Percentiles rank a stretch among this genome's conserved stretches.
These are phyloP conservation scores for Haplosporangium gracile DNA, from an alignment of 192 early-diverging fungal genomes.

Conservation along the genomic window DNA sequence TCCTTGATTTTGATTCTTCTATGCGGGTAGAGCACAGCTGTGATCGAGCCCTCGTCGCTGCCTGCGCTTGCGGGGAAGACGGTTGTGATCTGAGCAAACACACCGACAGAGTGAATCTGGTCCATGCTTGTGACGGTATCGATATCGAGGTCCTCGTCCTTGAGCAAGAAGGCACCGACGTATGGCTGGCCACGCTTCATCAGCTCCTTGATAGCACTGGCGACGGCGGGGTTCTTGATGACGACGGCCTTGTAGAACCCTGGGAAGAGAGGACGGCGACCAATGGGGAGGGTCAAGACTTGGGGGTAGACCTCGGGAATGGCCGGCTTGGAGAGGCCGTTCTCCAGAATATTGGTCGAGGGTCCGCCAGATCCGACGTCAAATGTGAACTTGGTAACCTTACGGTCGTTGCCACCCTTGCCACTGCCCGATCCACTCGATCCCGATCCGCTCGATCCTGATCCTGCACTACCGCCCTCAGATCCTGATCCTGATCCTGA, in stretches of 20 bases:
- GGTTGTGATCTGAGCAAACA: conserved; percentile 98
- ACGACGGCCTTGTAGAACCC: conserved; percentile 99
- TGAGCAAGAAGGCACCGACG: conserved; percentile 94
- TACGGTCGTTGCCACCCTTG: conserved; percentile 27
- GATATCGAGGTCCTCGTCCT: conserved; percentile 89
- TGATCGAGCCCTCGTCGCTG: conserved; percentile 83
- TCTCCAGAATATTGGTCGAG: conserved; percentile 70
- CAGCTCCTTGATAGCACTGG: conserved; percentile 91
- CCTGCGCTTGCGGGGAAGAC: conserved; percentile 85
- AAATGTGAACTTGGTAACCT: conserved; percentile 44
- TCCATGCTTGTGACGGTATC: conserved; percentile 82
- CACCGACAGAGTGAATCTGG: conserved; percentile 92
- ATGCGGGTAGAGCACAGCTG: conserved; percentile 97
- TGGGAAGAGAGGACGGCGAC: conserved; percentile 93
- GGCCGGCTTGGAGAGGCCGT: conserved; percentile 77
- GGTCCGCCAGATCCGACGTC: conserved; percentile 55
- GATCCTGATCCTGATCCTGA: conserved; percentile 34
- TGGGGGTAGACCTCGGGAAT: conserved; percentile 95
- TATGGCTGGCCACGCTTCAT: conserved; percentile 96
- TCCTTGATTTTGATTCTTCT: conserved; percentile 87
- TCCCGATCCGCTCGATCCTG: conserved; percentile 21
- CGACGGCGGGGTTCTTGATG: conserved; percentile 94
- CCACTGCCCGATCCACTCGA: conserved; percentile 28
- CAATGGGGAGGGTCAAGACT: conserved; percentile 93
- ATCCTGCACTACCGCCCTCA: not conserved